Evolutionary conservation across 768 basidiomycete species (phyloP).

Genomic region (Tricholoma hemisulphureum): DNA sequence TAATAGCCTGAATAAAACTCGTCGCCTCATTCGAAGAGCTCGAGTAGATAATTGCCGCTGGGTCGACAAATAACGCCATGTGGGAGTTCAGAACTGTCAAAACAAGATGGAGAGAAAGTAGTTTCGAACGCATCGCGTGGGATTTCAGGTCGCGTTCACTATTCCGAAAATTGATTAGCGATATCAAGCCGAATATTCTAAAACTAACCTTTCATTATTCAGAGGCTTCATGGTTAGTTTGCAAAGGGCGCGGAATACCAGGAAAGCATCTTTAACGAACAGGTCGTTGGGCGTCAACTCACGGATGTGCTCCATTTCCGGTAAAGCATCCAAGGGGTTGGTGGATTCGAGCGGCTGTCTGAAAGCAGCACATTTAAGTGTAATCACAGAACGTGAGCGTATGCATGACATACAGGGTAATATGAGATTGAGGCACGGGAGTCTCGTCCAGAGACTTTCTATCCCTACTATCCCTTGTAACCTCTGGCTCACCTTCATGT

Average conservation of each 20-base stretch:
- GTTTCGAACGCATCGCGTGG: slow-evolving; percentile 95
- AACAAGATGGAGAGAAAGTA: slow-evolving; percentile 91
- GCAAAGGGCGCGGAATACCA: slow-evolving; percentile 95
- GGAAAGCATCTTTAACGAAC: slow-evolving; percentile 95
- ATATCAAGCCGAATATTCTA: neutral
- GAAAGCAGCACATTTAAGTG: slow-evolving; percentile 1
- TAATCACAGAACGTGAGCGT: neutral
- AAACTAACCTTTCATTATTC: slow-evolving; percentile 80
- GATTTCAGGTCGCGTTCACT: slow-evolving; percentile 96
- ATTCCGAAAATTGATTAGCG: slow-evolving; percentile 12
- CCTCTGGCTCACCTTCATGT: neutral
- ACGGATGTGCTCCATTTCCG: slow-evolving; percentile 35
- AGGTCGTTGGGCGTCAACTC: slow-evolving; percentile 79
- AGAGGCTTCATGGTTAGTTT: slow-evolving; percentile 98
- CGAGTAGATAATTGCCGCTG: slow-evolving; percentile 88
- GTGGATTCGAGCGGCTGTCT: slow-evolving; percentile 37
- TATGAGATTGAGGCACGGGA: slow-evolving; percentile 1
- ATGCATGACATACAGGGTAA: slow-evolving; percentile 15
- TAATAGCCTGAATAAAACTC: slow-evolving; percentile 88
- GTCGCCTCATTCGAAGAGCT: slow-evolving; percentile 85
- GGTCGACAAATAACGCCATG: slow-evolving; percentile 85
- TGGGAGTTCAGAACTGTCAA: slow-evolving; percentile 90
- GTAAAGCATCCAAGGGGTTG: slow-evolving; percentile 33
- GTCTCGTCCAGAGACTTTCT: neutral
- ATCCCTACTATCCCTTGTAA: neutral